Conservation (phyloP, 169 alveolate genomes). For the Cryptosporidium meleagridis region DNA sequence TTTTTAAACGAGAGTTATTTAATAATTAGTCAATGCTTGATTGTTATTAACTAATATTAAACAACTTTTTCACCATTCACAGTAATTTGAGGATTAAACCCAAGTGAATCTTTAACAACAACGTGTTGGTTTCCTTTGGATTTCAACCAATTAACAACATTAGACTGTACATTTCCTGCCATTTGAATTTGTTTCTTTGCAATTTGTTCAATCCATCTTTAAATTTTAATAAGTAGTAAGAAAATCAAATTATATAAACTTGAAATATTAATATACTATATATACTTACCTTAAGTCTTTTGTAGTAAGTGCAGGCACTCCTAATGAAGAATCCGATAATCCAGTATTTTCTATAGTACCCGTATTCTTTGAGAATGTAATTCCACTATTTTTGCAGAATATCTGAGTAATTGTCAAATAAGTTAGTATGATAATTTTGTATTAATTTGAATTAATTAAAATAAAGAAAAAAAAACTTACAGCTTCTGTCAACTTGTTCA, state of each 20-base stretch:
- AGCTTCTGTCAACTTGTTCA: constrained; percentile 74
- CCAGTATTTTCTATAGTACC: constrained; percentile 52
- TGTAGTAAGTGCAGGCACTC: constrained; percentile 64
- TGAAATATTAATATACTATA: background rate
- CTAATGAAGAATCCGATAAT: constrained; percentile 51
- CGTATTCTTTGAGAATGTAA: constrained; percentile 28
- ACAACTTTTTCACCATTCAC: constrained; percentile 66
- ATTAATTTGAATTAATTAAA: background rate
- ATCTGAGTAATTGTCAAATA: background rate
- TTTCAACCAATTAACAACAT: constrained; percentile 60
- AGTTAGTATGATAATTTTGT: background rate
- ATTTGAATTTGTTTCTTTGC: constrained; percentile 55
- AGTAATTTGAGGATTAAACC: constrained; percentile 61
- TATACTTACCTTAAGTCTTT: constrained; percentile 68
- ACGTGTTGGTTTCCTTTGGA: constrained; percentile 68
- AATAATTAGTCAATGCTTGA: background rate
- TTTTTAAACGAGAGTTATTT: background rate
- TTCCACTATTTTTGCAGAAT: constrained; percentile 67
- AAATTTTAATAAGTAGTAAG: background rate
- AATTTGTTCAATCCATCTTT: constrained; percentile 72
- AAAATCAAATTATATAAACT: background rate
- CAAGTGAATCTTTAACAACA: constrained; percentile 61
- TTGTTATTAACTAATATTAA: background rate
- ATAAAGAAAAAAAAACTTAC: constrained; percentile 28
- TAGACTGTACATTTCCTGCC: constrained; percentile 68